Percentiles rank a stretch among this genome's conserved stretches.
These are phyloP conservation scores for Aspergillus amoenus DNA, from an alignment of 2,329 filamentous ascomycete genomes.

Conservation along the genomic window DNA sequence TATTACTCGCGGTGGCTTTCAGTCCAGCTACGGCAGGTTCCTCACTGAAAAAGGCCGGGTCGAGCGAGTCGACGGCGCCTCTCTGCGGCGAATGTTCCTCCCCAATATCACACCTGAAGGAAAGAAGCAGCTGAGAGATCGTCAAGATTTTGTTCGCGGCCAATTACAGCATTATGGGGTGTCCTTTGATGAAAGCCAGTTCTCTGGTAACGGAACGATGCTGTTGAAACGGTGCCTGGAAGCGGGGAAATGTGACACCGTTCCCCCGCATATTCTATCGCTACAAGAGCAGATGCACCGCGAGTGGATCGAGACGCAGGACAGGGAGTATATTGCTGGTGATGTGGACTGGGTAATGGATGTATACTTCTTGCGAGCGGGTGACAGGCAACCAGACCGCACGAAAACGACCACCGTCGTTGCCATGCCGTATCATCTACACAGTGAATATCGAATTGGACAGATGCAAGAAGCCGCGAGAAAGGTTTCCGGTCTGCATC, in stretches of 20 bases:
- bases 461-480: constrained; percentile 9
- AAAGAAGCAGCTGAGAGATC: neutral
- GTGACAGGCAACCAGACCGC: neutral
- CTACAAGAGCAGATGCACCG: constrained; percentile 4
- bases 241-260: constrained; percentile 4
- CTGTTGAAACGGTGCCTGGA: constrained; percentile 14
- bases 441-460: neutral
- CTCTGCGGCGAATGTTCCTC: no score
- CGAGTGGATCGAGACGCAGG: neutral
- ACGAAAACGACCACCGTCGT: constrained; percentile 5
- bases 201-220: constrained; percentile 13
- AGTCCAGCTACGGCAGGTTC: constrained; percentile 3
- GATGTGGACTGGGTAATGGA: constrained; percentile 1
- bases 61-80: neutral
- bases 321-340: neutral
- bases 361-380: constrained; percentile 1
- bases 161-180: constrained; percentile 21
- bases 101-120: constrained; percentile 1
- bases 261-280: neutral
- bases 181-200: constrained; percentile 7
- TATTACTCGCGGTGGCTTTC: constrained; percentile 2
- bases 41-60: neutral
- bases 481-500: no score
- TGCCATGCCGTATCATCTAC: neutral
- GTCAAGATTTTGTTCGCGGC: constrained; percentile 3